These are phyloP conservation scores for Closterium sp. DNA, from an alignment of 139 green algal species.

Conservation along the genomic window DNA sequence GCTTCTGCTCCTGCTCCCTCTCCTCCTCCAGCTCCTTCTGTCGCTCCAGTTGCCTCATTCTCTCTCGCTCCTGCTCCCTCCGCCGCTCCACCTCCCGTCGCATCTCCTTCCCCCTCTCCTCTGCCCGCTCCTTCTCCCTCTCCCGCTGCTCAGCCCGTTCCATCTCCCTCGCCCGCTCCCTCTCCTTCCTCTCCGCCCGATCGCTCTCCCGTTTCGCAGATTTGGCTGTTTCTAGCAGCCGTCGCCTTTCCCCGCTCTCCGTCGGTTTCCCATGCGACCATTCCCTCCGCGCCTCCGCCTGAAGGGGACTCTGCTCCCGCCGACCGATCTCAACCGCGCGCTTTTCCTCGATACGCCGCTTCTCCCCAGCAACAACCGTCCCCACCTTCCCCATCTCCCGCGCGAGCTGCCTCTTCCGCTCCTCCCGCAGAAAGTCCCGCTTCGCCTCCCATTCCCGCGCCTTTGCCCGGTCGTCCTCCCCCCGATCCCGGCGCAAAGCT, in stretches of 20 bases:
- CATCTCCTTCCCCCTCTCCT: neutral
- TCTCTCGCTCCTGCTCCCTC: neutral
- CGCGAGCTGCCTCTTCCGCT: neutral
- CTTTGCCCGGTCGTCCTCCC: neutral
- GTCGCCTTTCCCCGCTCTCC: neutral
- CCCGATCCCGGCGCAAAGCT: neutral
- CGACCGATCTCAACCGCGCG: neutral
- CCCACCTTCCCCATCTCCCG: neutral
- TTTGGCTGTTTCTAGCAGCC: neutral
- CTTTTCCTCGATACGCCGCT: neutral
- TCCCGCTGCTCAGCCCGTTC: neutral
- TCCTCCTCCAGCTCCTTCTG: neutral
- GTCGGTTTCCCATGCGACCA: neutral
- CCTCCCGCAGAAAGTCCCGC: neutral
- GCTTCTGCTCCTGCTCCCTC: neutral
- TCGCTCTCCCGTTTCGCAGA: neutral
- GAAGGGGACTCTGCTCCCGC: neutral
- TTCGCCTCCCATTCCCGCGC: neutral
- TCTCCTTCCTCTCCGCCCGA: neutral
- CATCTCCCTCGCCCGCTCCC: neutral
- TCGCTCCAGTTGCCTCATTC: neutral
- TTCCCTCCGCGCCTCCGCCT: neutral
- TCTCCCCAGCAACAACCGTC: neutral
- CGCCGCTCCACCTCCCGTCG: neutral
- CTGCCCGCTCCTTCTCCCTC: neutral